Percentiles rank a stretch among this genome's conserved stretches.
Evolutionary conservation across 2,329 filamentous ascomycete species (phyloP).

Genomic region (Mycogone perniciosa): DNA sequence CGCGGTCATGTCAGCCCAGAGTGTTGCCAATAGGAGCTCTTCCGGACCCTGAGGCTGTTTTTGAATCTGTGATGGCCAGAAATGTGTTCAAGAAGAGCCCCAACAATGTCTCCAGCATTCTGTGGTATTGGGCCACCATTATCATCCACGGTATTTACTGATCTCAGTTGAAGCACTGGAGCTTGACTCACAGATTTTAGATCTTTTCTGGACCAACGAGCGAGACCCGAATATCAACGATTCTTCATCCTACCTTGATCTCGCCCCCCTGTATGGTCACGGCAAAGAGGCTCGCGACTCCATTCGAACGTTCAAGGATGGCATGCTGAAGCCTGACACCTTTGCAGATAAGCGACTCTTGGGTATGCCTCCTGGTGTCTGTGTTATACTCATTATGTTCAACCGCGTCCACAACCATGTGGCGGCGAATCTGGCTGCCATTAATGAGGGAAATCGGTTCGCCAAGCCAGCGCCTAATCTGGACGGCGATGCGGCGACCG

Average conservation of each 20-base stretch:
- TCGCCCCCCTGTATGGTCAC: conserved; percentile 65
- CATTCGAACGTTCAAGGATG: conserved; percentile 64
- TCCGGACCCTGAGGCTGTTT: conserved; percentile 60
- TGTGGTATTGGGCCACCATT: conserved; percentile 69
- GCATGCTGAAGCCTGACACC: conserved; percentile 64
- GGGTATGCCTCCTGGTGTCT: conserved; percentile 65
- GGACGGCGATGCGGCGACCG: conserved; percentile 41
- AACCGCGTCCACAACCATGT: conserved; percentile 84
- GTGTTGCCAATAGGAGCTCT: conserved; percentile 55
- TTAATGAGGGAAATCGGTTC: conserved; percentile 81
- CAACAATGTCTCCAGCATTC: conserved; percentile 64
- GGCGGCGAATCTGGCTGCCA: conserved; percentile 69
- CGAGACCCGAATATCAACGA: conserved; percentile 54
- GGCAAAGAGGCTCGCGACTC: conserved; percentile 59
- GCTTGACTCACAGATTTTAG: conserved; percentile 23
- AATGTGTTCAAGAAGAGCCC: conserved; percentile 51
- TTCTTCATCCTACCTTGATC: conserved; percentile 66
- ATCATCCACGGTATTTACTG: conserved; percentile 57
- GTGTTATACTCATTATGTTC: conserved; percentile 70
- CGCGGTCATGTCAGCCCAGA: conserved; percentile 55
- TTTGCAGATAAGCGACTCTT: conserved; percentile 66
- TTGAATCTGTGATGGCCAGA: conserved; percentile 54
- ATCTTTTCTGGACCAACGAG: conserved; percentile 65
- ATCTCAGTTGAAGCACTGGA: neutral
- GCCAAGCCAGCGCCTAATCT: conserved; percentile 51